Evolutionary conservation across 352 stramenopile genomes (phyloP).

Genomic region (Aphanomyces euteiches): DNA sequence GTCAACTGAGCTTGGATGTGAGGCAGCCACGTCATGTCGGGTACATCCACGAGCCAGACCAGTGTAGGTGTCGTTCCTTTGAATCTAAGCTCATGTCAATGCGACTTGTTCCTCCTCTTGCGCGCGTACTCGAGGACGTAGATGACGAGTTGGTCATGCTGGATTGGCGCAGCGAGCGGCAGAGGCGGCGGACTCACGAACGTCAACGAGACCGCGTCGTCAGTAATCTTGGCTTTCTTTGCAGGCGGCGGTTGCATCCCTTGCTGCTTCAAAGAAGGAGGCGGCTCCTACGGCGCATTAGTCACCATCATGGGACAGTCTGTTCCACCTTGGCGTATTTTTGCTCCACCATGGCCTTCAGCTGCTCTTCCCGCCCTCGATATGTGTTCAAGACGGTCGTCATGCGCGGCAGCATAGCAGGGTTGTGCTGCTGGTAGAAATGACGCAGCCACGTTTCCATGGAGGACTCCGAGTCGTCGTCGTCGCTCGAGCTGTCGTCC

Average conservation of each 20-base stretch:
- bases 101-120: neutral
- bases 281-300: too few relatives aligned
- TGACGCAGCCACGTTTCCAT: constrained; percentile 49
- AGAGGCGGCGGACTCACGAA: constrained; percentile 1
- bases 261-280: too few relatives aligned
- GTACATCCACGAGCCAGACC: constrained; percentile 55
- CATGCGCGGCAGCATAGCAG: constrained; percentile 45
- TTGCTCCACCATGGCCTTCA: constrained; percentile 53
- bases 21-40: constrained; percentile 13
- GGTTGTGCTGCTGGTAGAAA: constrained; percentile 57
- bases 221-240: neutral
- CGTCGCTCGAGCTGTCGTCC: constrained; percentile 16
- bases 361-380: constrained; percentile 52
- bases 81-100: constrained; percentile 30
- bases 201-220: neutral
- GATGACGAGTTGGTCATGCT: constrained; percentile 31
- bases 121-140: constrained; percentile 40
- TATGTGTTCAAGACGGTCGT: constrained; percentile 60
- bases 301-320: too few relatives aligned
- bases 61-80: constrained; percentile 36
- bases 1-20: neutral
- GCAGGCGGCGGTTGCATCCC: neutral
- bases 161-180: neutral
- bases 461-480: constrained; percentile 10
- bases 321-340: constrained; percentile 42